Base-by-base conservation (phyloP, 768 basidiomycete genomes). In the Cystoderma amianthinum region DNA sequence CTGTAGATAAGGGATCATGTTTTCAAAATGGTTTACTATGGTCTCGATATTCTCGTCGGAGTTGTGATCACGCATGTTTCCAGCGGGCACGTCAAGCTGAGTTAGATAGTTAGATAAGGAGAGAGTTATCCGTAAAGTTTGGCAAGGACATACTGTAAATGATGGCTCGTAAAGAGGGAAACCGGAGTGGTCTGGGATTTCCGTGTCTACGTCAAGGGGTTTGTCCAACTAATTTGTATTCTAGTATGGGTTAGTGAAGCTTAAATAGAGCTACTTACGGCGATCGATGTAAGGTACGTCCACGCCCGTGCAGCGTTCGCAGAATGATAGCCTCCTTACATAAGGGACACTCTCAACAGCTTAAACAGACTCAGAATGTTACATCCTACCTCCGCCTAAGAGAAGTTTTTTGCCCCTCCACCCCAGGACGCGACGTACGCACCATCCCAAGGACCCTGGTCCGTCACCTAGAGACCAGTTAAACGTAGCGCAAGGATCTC, bases 271-370 rank as follows among this genome's bases (percentile, higher is more conserved):
- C 30, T 7, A 65, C 84, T 46, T 49, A 91, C 87, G 20, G 77
- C 76, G 3, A 87, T 62, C 0, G 84, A 82, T 1, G 92, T 95
- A 13, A 93, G 61, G 51, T 80, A 80, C 1, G 88, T 69, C 90
- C 91, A 96, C 0, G 88, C 87, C 10, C 92, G 74, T 0, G 93
- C 92, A 1, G 81, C 81, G 49, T 94, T 94, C 1, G 87, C 65
- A 3, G 78, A 76, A 50, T 86, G 69, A 56, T 98, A 96, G 0
- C 94, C 94, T 13, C 92, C 90, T 74, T 60, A 45, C 34, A 55
- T 43, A n/a, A 24, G 19, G 24, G 10, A 51, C 49, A n/a, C n/a
- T n/a, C 11, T 9, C 9, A 39, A 12, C 24, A 12, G 7, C 10
- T 39, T 17, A 21, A 21, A 13, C 9, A 2, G 3, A 36, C 17